phyloP scores from a whole-genome alignment of 2,329 filamentous ascomycete species.

The Neurospora sp. region DNA sequence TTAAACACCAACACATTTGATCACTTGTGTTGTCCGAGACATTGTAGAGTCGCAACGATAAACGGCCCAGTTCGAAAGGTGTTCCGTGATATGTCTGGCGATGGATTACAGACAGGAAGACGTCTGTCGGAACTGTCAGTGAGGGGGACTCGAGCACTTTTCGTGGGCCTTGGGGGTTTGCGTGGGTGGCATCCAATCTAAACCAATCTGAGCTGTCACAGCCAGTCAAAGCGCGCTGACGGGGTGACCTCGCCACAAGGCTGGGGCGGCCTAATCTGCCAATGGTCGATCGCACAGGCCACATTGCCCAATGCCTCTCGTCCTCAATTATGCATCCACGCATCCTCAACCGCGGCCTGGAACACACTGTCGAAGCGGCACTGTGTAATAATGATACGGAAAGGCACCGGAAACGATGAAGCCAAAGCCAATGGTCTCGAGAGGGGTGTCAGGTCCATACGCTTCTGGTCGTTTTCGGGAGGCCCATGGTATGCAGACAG shows the following conservation, averaged over 20 bases:
- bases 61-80: background rate
- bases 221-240: conserved; percentile 14
- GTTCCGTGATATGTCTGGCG: background rate
- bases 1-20: background rate
- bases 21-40: conserved; percentile 3
- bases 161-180: background rate
- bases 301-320: conserved; percentile 11
- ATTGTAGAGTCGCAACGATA: background rate
- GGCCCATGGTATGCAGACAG: background rate
- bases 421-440: conserved; percentile 8
- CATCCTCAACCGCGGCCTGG: conserved; percentile 15
- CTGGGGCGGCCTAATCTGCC: conserved; percentile 12
- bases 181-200: background rate
- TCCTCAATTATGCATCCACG: conserved; percentile 17
- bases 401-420: conserved; percentile 2
- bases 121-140: background rate
- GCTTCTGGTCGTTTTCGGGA: background rate
- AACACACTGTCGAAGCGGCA: conserved; percentile 2
- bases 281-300: conserved; percentile 13
- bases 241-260: conserved; percentile 15
- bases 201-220: conserved; percentile 3
- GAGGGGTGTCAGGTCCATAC: background rate
- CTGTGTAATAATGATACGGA: conserved; percentile 5
- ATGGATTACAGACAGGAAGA: background rate
- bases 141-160: background rate